Evolutionary conservation across 2,329 filamentous ascomycete genomes (phyloP).

Genomic region (Leptographium wingfieldii): DNA sequence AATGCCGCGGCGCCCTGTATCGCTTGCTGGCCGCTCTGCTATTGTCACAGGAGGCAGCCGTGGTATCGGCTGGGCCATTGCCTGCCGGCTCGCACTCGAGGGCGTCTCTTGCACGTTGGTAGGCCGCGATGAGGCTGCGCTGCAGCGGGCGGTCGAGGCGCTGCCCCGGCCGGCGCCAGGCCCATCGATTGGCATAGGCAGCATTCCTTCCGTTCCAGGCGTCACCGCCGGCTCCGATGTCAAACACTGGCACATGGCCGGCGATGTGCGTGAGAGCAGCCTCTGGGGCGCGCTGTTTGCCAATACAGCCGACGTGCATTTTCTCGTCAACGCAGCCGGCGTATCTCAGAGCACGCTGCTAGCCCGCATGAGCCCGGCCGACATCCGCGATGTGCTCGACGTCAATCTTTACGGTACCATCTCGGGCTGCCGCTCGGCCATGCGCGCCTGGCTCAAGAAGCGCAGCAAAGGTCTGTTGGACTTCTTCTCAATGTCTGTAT

Average conservation of each 20-base stretch:
- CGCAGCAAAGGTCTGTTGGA: background rate
- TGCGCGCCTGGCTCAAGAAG: conserved; percentile 7
- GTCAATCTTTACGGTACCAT: conserved; percentile 62
- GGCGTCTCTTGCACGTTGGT: conserved; percentile 50
- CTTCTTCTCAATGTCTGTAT: background rate
- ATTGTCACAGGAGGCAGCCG: conserved; percentile 60
- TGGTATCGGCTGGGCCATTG: conserved; percentile 58
- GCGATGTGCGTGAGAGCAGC: conserved; percentile 12
- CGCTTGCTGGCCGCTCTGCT: conserved; percentile 16
- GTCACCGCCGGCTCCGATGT: background rate
- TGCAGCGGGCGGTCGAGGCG: conserved; percentile 23
- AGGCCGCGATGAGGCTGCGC: conserved; percentile 38
- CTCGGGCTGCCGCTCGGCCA: conserved; percentile 41
- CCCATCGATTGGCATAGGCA: background rate
- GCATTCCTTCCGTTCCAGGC: too few species aligned
- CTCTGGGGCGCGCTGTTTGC: conserved; percentile 12
- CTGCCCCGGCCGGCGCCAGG: conserved; percentile 17
- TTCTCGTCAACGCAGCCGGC: conserved; percentile 74
- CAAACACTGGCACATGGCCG: conserved; percentile 4
- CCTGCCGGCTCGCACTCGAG: conserved; percentile 48
- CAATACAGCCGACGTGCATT: conserved; percentile 17
- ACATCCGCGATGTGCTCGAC: conserved; percentile 45
- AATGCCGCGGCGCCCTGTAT: background rate
- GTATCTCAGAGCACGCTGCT: conserved; percentile 54
- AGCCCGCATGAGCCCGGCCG: conserved; percentile 34